Percentiles rank a stretch among this genome's conserved stretches.
Evolutionary conservation across 2,329 filamentous ascomycete genomes (phyloP).

Genomic region (Epichloe bromicola): DNA sequence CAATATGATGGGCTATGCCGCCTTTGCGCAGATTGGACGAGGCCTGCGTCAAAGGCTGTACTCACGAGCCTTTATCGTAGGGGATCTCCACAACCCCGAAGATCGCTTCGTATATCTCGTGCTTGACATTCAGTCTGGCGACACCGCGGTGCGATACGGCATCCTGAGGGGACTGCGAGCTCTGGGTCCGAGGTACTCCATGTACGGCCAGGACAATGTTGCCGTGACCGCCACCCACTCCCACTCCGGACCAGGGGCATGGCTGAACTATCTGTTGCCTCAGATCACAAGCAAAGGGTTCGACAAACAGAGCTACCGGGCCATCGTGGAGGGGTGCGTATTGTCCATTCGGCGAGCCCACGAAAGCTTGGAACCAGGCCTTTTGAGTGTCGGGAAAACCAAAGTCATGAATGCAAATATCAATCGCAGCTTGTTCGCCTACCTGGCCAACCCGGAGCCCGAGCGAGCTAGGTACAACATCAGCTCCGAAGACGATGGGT

Average conservation of each 20-base stretch:
- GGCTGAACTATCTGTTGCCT: conserved; percentile 83
- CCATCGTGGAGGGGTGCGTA: conserved; percentile 73
- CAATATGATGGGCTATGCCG: conserved; percentile 81
- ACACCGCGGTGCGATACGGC: conserved; percentile 75
- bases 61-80: conserved; percentile 77
- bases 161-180: conserved; percentile 58
- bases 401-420: conserved; percentile 61
- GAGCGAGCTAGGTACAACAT: conserved; percentile 55
- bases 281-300: conserved; percentile 83
- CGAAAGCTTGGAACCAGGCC: conserved; percentile 39
- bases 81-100: conserved; percentile 46
- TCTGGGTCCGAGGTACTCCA: conserved; percentile 57
- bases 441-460: conserved; percentile 64
- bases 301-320: conserved; percentile 70
- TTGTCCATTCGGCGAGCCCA: conserved; percentile 72
- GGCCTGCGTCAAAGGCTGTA: conserved; percentile 77
- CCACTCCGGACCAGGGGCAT: conserved; percentile 78
- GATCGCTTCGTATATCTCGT: conserved; percentile 78
- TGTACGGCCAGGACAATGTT: conserved; percentile 62
- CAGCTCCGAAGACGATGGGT: conserved; percentile 24
- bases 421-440: conserved; percentile 75
- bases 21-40: conserved; percentile 63
- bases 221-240: conserved; percentile 89
- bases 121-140: conserved; percentile 73
- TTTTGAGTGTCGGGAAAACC: conserved; percentile 48